Evolutionary conservation across 2,329 filamentous ascomycete species (phyloP).

Genomic region (Diaporthe sp.): DNA sequence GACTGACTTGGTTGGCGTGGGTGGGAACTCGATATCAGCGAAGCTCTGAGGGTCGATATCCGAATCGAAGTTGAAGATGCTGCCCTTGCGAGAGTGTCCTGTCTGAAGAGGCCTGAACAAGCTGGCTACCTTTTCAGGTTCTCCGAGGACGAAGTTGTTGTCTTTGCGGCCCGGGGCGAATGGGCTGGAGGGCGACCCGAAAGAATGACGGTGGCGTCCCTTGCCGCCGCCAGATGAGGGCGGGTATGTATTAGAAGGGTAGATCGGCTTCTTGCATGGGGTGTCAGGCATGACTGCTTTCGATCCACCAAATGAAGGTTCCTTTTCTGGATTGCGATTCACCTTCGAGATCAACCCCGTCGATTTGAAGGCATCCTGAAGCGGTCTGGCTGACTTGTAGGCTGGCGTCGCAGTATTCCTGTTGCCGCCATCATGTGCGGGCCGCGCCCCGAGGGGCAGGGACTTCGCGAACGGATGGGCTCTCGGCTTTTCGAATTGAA

Average conservation of each 20-base stretch:
- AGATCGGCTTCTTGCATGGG: constrained; percentile 89
- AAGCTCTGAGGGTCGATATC: constrained; percentile 64
- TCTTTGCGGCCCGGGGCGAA: constrained; percentile 58
- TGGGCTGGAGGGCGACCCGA: constrained; percentile 85
- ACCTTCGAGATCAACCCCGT: constrained; percentile 96
- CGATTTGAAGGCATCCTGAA: constrained; percentile 90
- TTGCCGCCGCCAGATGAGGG: constrained; percentile 70
- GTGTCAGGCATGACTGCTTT: constrained; percentile 89
- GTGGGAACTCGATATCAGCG: constrained; percentile 82
- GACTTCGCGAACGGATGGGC: constrained; percentile 77
- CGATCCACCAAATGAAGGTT: constrained; percentile 60
- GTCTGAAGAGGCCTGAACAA: constrained; percentile 73
- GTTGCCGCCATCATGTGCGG: constrained; percentile 62
- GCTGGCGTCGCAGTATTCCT: constrained; percentile 79
- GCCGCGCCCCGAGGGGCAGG: constrained; percentile 74
- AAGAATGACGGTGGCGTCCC: constrained; percentile 77
- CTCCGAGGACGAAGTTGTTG: constrained; percentile 67
- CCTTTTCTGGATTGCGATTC: constrained; percentile 84
- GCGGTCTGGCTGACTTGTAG: constrained; percentile 82
- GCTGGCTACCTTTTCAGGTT: constrained; percentile 72
- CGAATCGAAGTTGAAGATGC: constrained; percentile 84
- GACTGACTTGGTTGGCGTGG: constrained; percentile 87
- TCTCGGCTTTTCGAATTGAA: constrained; percentile 67
- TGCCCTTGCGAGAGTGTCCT: constrained; percentile 68
- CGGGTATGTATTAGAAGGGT: constrained; percentile 77